These are phyloP conservation scores for Pythium rhizo-oryzae DNA, from an alignment of 352 stramenopile genomes.

Conservation along the genomic window DNA sequence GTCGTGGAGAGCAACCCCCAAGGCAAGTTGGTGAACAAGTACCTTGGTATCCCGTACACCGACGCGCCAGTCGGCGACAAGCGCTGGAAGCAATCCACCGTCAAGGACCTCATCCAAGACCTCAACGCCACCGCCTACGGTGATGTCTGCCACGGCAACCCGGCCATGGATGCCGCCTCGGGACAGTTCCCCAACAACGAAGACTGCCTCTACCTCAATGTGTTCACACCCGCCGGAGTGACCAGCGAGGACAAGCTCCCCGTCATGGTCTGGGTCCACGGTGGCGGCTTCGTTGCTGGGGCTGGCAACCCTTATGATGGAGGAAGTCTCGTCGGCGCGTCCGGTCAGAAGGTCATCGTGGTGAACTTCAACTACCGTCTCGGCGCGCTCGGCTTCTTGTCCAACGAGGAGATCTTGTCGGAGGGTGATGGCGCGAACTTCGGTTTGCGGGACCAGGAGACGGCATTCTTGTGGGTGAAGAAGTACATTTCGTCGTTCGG, in stretches of 20 bases:
- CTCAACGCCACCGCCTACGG: constrained; percentile 14
- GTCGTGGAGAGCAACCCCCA: constrained; percentile 6
- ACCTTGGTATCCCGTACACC: constrained; percentile 8
- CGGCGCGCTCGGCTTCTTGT: constrained; percentile 29
- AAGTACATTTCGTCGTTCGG: constrained; percentile 42
- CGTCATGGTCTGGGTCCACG: constrained; percentile 38
- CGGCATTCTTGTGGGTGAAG: constrained; percentile 38
- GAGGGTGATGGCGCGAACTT: constrained; percentile 25
- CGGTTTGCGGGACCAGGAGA: constrained; percentile 30
- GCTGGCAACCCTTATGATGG: constrained; percentile 7
- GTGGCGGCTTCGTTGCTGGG: constrained; percentile 32
- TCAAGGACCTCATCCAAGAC: constrained; percentile 1
- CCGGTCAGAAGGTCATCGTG: constrained; percentile 32
- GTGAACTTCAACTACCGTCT: constrained; percentile 45
- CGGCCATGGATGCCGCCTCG: background rate
- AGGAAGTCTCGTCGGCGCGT: constrained; percentile 7
- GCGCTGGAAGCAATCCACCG: constrained; percentile 4
- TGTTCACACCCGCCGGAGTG: constrained; percentile 29
- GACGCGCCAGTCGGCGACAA: constrained; percentile 6
- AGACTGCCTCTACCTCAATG: constrained; percentile 41
- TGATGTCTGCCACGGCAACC: constrained; percentile 5
- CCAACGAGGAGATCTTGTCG: background rate
- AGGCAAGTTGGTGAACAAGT: background rate
- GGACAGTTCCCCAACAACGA: constrained; percentile 16
- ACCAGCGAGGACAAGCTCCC: constrained; percentile 28